phyloP scores from a whole-genome alignment of 371 early-diverging fungal species.

The Mycotypha africana region DNA sequence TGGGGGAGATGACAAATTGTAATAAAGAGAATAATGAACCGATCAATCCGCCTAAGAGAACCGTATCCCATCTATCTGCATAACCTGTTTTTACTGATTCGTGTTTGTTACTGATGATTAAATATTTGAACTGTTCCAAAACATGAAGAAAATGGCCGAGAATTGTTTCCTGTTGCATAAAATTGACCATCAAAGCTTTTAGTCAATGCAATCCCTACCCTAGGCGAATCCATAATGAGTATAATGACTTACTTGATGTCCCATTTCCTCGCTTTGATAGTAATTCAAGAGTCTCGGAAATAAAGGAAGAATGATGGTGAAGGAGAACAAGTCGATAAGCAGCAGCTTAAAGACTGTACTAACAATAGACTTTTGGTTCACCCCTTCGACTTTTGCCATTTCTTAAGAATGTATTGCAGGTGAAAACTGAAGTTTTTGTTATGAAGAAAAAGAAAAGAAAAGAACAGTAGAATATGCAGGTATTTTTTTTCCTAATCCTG shows the following conservation, averaged over 20 bases:
- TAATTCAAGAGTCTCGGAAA: constrained; percentile 71
- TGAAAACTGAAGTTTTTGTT: too few species aligned
- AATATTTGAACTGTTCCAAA: constrained; percentile 35
- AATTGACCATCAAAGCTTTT: neutral
- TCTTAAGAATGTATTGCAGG: too few species aligned
- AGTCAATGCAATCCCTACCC: too few species aligned
- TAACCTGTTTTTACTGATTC: constrained; percentile 8
- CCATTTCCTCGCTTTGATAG: constrained; percentile 50
- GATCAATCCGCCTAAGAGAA: constrained; percentile 90
- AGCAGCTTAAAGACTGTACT: constrained; percentile 65
- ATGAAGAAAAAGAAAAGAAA: too few species aligned
- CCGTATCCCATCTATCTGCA: constrained; percentile 70
- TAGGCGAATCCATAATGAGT: too few species aligned
- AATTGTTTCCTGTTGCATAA: constrained; percentile 19
- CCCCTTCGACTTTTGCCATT: constrained; percentile 4
- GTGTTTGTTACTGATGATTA: constrained; percentile 9
- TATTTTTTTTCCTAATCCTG: too few species aligned
- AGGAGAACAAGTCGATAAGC: constrained; percentile 91
- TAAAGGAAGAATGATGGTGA: constrained; percentile 95
- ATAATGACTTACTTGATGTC: constrained; percentile 35
- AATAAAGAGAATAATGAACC: constrained; percentile 94
- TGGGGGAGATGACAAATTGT: constrained; percentile 85
- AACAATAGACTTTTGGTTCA: constrained; percentile 7
- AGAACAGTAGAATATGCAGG: too few species aligned
- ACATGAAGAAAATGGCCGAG: constrained; percentile 27